phyloP scores from a whole-genome alignment of 1,284 basidiomycete species.

The Earliella scabrosa region DNA sequence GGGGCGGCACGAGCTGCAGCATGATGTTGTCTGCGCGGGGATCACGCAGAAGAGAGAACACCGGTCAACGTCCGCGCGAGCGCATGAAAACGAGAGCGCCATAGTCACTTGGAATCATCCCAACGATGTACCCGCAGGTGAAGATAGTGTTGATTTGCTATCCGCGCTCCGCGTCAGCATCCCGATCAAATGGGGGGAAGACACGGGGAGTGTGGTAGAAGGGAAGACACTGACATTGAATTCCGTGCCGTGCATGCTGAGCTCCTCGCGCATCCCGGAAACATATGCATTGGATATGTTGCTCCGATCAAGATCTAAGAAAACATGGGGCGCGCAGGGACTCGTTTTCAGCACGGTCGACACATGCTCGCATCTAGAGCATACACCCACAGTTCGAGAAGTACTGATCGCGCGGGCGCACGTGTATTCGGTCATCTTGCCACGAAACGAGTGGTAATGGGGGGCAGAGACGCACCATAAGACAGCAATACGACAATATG shows the following conservation, averaged over 20 bases:
- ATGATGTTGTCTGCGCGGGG: constrained; percentile 59
- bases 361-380: neutral
- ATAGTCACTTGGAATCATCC: constrained; percentile 68
- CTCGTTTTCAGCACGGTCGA: neutral
- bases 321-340: neutral
- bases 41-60: neutral
- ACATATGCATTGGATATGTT: constrained; percentile 77
- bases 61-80: neutral
- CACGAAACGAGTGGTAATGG: neutral
- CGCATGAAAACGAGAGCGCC: neutral
- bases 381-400: constrained; percentile 62
- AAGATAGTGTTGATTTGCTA: constrained; percentile 76
- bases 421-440: neutral
- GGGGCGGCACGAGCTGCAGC: constrained; percentile 62
- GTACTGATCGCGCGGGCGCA: constrained; percentile 44
- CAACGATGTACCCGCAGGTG: constrained; percentile 72
- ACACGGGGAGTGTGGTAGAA: neutral
- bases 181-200: neutral
- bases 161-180: neutral
- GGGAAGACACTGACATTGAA: constrained; percentile 54
- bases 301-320: constrained; percentile 63
- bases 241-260: constrained; percentile 71
- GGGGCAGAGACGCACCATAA: constrained; percentile 53
- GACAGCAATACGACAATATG: constrained; percentile 70
- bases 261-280: constrained; percentile 83